Percentiles rank a stretch among this genome's conserved stretches.
Evolutionary conservation across 2,329 filamentous ascomycete genomes (phyloP).

Genomic region (Paramyrothecium roridum): DNA sequence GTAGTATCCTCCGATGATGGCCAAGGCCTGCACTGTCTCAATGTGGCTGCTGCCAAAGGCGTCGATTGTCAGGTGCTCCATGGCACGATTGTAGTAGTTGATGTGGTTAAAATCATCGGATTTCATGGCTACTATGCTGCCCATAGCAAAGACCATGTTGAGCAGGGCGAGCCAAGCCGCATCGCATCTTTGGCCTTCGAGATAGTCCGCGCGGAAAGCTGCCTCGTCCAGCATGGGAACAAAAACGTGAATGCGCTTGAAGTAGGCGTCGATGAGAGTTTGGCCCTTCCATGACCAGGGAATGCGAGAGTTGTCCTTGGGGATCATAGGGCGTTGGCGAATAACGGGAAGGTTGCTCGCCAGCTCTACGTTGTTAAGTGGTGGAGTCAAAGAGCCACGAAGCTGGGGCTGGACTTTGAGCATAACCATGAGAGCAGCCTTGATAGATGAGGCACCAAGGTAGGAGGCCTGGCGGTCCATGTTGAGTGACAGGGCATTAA

Average conservation of each 20-base stretch:
- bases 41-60: slow-evolving; percentile 56
- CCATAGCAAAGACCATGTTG: slow-evolving; percentile 75
- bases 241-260: slow-evolving; percentile 69
- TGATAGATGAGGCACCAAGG: slow-evolving; percentile 71
- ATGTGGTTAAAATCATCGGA: slow-evolving; percentile 65
- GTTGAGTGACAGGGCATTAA: slow-evolving; percentile 55
- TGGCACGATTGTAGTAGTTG: slow-evolving; percentile 66
- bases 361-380: slow-evolving; percentile 44
- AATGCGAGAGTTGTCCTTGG: slow-evolving; percentile 47
- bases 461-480: slow-evolving; percentile 62
- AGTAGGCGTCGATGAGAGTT: slow-evolving; percentile 71
- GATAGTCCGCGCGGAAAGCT: slow-evolving; percentile 45
- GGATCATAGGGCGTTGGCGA: slow-evolving; percentile 37
- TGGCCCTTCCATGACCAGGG: slow-evolving; percentile 64
- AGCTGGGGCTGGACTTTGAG: slow-evolving; percentile 50
- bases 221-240: slow-evolving; percentile 72
- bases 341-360: slow-evolving; percentile 41
- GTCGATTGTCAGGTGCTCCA: slow-evolving; percentile 64
- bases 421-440: slow-evolving; percentile 72
- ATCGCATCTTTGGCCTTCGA: slow-evolving; percentile 51
- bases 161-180: slow-evolving; percentile 68
- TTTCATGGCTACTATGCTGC: slow-evolving; percentile 66
- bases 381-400: slow-evolving; percentile 40
- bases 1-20: slow-evolving; percentile 71
- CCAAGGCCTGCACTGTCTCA: slow-evolving; percentile 68